These are phyloP conservation scores for Leccinum longicurvipes DNA, from an alignment of 768 basidiomycete genomes.

Conservation along the genomic window DNA sequence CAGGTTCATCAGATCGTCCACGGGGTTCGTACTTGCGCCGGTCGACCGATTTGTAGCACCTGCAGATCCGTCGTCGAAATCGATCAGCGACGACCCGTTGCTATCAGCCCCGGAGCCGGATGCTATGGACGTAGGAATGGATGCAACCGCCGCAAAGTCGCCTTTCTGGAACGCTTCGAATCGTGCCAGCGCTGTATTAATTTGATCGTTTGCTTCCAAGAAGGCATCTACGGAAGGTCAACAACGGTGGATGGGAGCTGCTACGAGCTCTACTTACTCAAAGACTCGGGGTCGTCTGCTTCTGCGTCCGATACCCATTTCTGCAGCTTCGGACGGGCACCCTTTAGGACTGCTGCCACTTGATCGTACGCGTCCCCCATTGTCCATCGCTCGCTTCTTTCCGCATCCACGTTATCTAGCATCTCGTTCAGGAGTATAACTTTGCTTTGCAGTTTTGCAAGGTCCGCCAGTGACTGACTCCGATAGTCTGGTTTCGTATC, in stretches of 20 bases:
- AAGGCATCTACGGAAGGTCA: constrained; percentile 66
- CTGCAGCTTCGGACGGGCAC: constrained; percentile 91
- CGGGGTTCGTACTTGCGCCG: constrained; percentile 26
- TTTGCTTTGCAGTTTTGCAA: constrained; percentile 93
- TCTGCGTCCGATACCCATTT: constrained; percentile 97
- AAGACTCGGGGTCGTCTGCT: constrained; percentile 82
- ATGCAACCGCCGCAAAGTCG: constrained; percentile 72
- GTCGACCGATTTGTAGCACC: constrained; percentile 8
- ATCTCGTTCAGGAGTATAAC: constrained; percentile 96
- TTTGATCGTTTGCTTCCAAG: constrained; percentile 95
- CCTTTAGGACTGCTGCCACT: constrained; percentile 77
- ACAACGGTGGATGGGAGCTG: not conserved
- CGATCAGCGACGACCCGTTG: constrained; percentile 59
- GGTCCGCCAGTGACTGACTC: constrained; percentile 81
- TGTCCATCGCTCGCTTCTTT: constrained; percentile 73
- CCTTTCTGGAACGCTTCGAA: constrained; percentile 94
- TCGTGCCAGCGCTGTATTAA: constrained; percentile 86
- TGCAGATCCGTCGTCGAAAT: constrained; percentile 58
- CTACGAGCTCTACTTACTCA: constrained; percentile 51
- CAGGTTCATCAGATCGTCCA: constrained; percentile 61
- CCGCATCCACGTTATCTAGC: constrained; percentile 83
- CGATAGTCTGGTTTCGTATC: constrained; percentile 94
- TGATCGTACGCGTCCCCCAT: constrained; percentile 95
- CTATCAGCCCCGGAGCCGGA: constrained; percentile 22
- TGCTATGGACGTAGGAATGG: constrained; percentile 61